These are phyloP conservation scores for Colletotrichum sublineola DNA, from an alignment of 2,329 filamentous ascomycete species.

Conservation along the genomic window DNA sequence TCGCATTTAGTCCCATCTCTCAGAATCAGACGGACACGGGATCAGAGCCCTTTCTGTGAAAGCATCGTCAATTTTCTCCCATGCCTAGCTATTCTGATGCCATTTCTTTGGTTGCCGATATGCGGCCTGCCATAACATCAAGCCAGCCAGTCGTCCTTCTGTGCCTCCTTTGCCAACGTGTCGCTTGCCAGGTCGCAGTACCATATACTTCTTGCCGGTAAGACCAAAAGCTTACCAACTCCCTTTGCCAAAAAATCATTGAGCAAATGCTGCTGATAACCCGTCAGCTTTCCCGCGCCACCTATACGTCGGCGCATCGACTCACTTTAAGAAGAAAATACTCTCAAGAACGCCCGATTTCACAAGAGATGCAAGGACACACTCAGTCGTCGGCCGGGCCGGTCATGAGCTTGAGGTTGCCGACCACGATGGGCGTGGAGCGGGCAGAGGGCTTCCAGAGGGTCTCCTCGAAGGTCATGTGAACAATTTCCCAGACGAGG, in stretches of 20 bases:
- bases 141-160: not conserved
- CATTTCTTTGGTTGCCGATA: not conserved
- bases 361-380: too few species aligned
- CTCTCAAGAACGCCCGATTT: not conserved
- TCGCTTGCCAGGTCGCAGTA: not conserved
- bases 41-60: not conserved
- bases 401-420: not conserved
- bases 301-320: rapidly evolving
- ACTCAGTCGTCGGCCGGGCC: not conserved
- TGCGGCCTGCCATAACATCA: not conserved
- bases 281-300: not conserved
- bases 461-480: not conserved
- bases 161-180: not conserved
- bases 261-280: not conserved
- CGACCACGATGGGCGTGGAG: not conserved
- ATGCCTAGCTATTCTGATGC: not conserved
- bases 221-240: not conserved
- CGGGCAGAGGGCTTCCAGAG: not conserved
- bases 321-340: not conserved
- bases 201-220: not conserved
- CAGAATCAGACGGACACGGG: not conserved
- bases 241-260: not conserved
- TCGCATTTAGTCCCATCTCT: too few species aligned
- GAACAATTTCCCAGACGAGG: not conserved
- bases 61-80: not conserved